Base-by-base conservation (phyloP, 2,329 filamentous ascomycete species). In the Phyllosticta citribraziliensis region DNA sequence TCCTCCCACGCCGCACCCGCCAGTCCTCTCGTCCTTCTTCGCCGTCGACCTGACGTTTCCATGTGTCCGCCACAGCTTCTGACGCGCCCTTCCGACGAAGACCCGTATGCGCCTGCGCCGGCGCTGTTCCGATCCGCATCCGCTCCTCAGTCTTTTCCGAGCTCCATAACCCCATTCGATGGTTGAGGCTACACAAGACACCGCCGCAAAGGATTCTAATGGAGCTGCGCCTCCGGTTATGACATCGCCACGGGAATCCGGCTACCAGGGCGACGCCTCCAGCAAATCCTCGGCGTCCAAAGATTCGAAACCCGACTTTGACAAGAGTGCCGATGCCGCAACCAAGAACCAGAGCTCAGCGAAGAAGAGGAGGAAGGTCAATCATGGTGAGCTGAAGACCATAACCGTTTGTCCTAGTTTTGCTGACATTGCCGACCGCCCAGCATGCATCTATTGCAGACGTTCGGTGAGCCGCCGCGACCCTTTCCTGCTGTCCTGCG, bases 311-410 rank as follows among this genome's bases (percentile, higher is more conserved):
- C 55, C 62, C 24, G 62, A 19, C 10, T 20, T 12, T 14, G 57
- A 60, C 14, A 53, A 35, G 33, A 59, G 55, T 25, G 54, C 50
- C 33, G 59, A 52, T 50, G 51, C 60, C 22, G 27, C 33, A 19
- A n/a, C 52, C 47, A 55, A 58, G 55, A 58, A 20, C 59, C 67
- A 65, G 62, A 67, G 66, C 62, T 67, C 70, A 40, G 67, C 68
- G 33, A 80, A 79, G 73, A 81, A 80, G 73, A 74, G 78, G 63
- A 74, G 78, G 67, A 81, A 81, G 69, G 79, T 82, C 72, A 81
- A 80, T 69, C 79, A 81, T 73, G 79, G 75, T 76, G 67, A 69
- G 70, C 30, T 47, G 17, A 56, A 58, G 51, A 52, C 40, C 60
- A 66, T 10, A 65, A 67, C 57, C 66, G 68, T 70, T 66, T 62